Conservation (phyloP, 148 eudicot species). For the Silene latifolia region DNA sequence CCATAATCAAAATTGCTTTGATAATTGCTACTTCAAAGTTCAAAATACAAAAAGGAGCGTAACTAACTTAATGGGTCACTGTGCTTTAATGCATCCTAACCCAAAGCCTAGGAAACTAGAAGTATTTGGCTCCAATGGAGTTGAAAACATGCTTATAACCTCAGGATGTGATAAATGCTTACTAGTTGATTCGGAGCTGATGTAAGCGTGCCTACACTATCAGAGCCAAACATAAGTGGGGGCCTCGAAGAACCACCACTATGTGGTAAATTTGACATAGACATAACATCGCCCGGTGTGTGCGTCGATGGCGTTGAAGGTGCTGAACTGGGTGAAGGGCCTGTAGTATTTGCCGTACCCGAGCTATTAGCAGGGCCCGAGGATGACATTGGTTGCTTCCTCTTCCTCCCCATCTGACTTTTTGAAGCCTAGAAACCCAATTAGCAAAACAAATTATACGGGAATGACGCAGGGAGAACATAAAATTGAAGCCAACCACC, state of each 20-base stretch:
- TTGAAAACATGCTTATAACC: not conserved
- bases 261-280: constrained; percentile 61
- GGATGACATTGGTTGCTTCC: constrained; percentile 86
- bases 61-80: not conserved
- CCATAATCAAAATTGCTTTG: not conserved
- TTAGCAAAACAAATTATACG: not conserved
- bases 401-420: constrained; percentile 76
- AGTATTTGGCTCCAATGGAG: not conserved
- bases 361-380: constrained; percentile 95
- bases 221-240: constrained; percentile 42
- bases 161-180: constrained; percentile 22
- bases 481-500: not conserved
- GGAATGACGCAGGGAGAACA: not conserved
- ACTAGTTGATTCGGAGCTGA: constrained; percentile 55
- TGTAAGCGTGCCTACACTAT: constrained; percentile 36
- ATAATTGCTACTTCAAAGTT: not conserved
- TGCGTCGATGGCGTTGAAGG: constrained; percentile 97
- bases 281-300: constrained; percentile 82
- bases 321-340: constrained; percentile 92
- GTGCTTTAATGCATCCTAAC: not conserved
- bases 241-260: constrained; percentile 53
- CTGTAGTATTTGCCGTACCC: constrained; percentile 91
- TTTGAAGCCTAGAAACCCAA: constrained; percentile 52
- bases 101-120: not conserved
- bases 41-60: not conserved